A percentile compares a stretch with the other conserved stretches of the same genome.
Evolutionary conservation across 2,329 filamentous ascomycete species (phyloP).

Genomic region (Ceratocystis cubensis): DNA sequence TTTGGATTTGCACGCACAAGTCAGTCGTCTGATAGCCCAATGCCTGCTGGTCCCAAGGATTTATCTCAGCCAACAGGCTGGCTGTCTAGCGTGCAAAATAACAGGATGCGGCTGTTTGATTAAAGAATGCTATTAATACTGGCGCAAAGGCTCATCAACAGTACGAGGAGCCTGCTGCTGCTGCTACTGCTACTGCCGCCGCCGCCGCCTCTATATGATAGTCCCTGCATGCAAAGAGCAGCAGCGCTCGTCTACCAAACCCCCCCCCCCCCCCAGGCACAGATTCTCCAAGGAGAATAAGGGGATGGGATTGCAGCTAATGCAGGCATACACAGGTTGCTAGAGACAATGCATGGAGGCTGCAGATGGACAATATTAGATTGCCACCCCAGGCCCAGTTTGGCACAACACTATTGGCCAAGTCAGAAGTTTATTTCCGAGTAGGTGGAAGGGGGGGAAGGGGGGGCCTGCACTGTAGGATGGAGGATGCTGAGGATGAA

Average conservation of each 20-base stretch:
- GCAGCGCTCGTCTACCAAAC: background rate
- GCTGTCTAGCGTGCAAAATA: no score
- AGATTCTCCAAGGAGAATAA: background rate
- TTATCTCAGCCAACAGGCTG: no score
- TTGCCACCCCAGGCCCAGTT: background rate
- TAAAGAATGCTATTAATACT: no score
- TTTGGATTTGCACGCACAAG: background rate
- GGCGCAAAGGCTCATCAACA: no score
- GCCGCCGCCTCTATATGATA: no score
- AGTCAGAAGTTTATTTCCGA: conserved; percentile 3
- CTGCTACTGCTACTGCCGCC: no score
- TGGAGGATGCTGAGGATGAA: background rate
- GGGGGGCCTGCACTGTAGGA: background rate
- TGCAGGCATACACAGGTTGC: conserved; percentile 1
- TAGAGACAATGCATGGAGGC: conserved; percentile 3
- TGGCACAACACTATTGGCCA: background rate
- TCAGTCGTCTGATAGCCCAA: no score
- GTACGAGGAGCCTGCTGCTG: no score
- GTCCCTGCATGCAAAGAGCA: no score
- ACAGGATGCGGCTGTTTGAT: no score
- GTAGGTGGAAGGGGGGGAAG: background rate
- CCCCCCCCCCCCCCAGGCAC: background rate
- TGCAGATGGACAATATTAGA: conserved; percentile 8
- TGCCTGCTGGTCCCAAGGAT: no score
- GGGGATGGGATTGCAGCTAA: background rate